These are phyloP conservation scores for Wickerhamomyces sp. DNA, from an alignment of 1,139 yeast species.

Conservation along the genomic window DNA sequence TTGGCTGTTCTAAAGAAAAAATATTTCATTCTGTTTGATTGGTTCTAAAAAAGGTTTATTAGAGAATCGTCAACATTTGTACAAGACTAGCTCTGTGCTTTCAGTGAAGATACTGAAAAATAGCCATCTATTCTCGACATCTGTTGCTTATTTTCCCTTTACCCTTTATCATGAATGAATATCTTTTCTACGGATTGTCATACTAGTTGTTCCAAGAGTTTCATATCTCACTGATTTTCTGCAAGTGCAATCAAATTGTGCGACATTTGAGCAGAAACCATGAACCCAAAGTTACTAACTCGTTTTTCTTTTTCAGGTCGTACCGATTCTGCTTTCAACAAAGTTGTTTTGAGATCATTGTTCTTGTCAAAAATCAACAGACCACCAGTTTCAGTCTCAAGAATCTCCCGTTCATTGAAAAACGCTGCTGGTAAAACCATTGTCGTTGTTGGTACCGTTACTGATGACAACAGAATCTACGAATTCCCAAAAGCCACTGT, in stretches of 20 bases:
- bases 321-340: slow-evolving; percentile 98
- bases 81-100: slow-evolving; percentile 6
- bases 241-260: slow-evolving; percentile 54
- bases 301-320: slow-evolving; percentile 56
- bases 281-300: slow-evolving; percentile 37
- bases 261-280: slow-evolving; percentile 57
- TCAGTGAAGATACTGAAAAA: slow-evolving; percentile 24
- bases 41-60: too few relatives aligned
- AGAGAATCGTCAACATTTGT: background rate
- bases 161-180: background rate
- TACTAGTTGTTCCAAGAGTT: background rate
- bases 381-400: slow-evolving; percentile 97
- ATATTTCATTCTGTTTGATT: background rate
- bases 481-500: slow-evolving; percentile 95
- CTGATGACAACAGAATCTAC: slow-evolving; percentile 93
- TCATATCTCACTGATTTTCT: slow-evolving; percentile 31
- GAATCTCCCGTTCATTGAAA: slow-evolving; percentile 81
- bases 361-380: slow-evolving; percentile 98
- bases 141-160: background rate
- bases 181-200: background rate
- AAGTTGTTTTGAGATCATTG: slow-evolving; percentile 88
- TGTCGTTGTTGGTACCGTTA: slow-evolving; percentile 98
- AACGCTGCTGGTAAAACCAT: slow-evolving; percentile 89
- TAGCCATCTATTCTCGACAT: slow-evolving; percentile 5
- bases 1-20: too few relatives aligned